These are phyloP conservation scores for Helenozyma baotianmanensis DNA, from an alignment of 805 yeast genomes.

Conservation along the genomic window DNA sequence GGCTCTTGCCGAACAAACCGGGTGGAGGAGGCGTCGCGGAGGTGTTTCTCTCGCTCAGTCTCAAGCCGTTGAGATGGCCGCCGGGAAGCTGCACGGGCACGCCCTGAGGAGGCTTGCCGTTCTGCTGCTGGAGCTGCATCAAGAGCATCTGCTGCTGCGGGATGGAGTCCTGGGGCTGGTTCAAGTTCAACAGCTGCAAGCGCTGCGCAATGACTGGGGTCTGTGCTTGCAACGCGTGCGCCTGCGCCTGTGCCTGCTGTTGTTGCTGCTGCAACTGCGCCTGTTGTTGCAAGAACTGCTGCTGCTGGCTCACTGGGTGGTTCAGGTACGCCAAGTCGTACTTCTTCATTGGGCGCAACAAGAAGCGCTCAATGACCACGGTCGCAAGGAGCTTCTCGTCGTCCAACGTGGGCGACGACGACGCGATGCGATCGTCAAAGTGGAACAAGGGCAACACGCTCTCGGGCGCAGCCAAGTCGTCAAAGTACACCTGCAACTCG, in stretches of 20 bases:
- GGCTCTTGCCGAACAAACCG: conserved; percentile 44
- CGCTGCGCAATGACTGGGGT: conserved; percentile 1
- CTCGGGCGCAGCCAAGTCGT: conserved; percentile 21
- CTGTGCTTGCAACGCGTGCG: conserved; percentile 2
- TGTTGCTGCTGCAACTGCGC: conserved; percentile 25
- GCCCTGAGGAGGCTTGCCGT: no score
- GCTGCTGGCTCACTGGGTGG: conserved; percentile 36
- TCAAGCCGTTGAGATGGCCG: conserved; percentile 23
- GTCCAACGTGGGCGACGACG: conserved; percentile 29
- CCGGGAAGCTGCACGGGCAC: no score
- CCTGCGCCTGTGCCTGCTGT: conserved; percentile 21
- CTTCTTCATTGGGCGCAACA: conserved; percentile 40
- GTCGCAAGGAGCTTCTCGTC: conserved; percentile 35
- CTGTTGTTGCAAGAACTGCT: conserved; percentile 23
- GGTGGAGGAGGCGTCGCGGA: conserved; percentile 71
- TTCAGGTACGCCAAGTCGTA: conserved; percentile 43
- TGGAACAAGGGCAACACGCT: conserved; percentile 45
- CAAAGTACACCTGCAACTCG: conserved; percentile 36
- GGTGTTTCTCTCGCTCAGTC: conserved; percentile 29
- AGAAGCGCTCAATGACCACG: conserved; percentile 37
- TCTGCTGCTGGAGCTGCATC: conserved; percentile 15
- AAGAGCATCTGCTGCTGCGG: conserved; percentile 11
- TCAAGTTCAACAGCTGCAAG: no score
- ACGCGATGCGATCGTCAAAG: conserved; percentile 30
- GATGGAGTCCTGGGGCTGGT: background rate